phyloP scores from a whole-genome alignment of 768 basidiomycete genomes.

The Infundibulicybe gibba region DNA sequence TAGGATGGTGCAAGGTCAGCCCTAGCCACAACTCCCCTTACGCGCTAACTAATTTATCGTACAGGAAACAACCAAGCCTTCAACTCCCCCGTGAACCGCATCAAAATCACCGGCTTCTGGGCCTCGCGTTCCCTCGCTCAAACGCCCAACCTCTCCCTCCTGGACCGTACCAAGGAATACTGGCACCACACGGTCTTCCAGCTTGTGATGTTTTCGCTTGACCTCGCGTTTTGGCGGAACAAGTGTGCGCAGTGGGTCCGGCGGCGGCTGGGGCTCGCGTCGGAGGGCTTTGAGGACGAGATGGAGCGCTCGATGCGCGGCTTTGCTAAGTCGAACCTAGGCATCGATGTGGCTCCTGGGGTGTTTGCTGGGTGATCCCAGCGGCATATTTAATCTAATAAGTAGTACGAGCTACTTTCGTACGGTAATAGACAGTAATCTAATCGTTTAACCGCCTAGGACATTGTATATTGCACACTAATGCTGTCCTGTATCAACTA shows the following conservation, averaged over 20 bases:
- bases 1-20: conserved; percentile 47
- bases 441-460: too few relatives aligned
- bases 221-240: conserved; percentile 67
- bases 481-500: too few relatives aligned
- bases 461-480: too few relatives aligned
- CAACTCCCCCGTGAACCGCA: conserved; percentile 84
- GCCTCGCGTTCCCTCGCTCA: conserved; percentile 64
- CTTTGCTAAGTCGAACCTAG: conserved; percentile 77
- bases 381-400: neutral
- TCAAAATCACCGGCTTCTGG: conserved; percentile 86
- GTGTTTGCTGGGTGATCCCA: conserved; percentile 46
- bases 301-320: conserved; percentile 71
- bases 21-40: conserved; percentile 2
- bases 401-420: too few relatives aligned
- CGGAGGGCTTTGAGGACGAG: conserved; percentile 73
- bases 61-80: conserved; percentile 78
- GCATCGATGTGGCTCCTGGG: conserved; percentile 63
- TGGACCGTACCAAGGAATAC: conserved; percentile 45
- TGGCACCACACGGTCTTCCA: conserved; percentile 63
- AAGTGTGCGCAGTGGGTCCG: conserved; percentile 49
- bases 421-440: too few relatives aligned
- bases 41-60: conserved; percentile 14
- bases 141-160: conserved; percentile 36
- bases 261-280: conserved; percentile 31
- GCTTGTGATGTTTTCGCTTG: conserved; percentile 60